Base-by-base conservation (phyloP, 805 yeast genomes). In the Dipodascus albidus region DNA sequence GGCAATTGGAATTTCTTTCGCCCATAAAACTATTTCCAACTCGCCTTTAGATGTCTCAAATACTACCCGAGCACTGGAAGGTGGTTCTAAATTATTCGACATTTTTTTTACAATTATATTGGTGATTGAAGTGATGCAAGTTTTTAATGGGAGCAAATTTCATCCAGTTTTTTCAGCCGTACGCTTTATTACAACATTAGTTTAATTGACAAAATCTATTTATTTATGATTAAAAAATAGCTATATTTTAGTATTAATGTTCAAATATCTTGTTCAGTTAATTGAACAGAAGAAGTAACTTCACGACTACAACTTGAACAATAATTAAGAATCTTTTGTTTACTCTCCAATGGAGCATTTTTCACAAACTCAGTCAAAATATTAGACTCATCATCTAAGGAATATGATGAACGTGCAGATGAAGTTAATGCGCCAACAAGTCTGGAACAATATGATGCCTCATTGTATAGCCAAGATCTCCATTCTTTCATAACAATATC, bases 401-500 rank as follows among this genome's bases (percentile, higher is more conserved):
- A 11, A 6, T 38, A 4, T n/a, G 44, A 38, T 6, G 14, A 6
- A 14, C 4, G 20, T 38, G 9, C 6, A 27, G 33, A 27, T 38
- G 44, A 4, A 4, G 20, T 17, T 11, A 38, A 19, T 6, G 20
- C 44, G 15, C 20, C 20, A n/a, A 38, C 17, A 11, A 47, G 4
- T 47, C 14, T 23, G 4, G 49, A 21, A 47, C 64, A 61, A 55
- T 55, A 55, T 2, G 71, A 67, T 15, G 76, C 57, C 62, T 90
- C 97, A 23, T 72, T 70, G 6, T 78, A 59, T 2, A 91, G 69
- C 82, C 95, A 91, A 56, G 77, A 76, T 52, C 74, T 73, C 82
- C 90, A 91, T 60, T 83, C 87, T 1, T 81, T 80, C 19, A 70
- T 62, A 1, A 85, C 78, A 19, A 83, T 63, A 53, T 83, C 87